Evolutionary conservation across 2,329 filamentous ascomycete species (phyloP), one percentile per base, ranked within the genome.

Genomic region (Talaromyces islandicus): DNA sequence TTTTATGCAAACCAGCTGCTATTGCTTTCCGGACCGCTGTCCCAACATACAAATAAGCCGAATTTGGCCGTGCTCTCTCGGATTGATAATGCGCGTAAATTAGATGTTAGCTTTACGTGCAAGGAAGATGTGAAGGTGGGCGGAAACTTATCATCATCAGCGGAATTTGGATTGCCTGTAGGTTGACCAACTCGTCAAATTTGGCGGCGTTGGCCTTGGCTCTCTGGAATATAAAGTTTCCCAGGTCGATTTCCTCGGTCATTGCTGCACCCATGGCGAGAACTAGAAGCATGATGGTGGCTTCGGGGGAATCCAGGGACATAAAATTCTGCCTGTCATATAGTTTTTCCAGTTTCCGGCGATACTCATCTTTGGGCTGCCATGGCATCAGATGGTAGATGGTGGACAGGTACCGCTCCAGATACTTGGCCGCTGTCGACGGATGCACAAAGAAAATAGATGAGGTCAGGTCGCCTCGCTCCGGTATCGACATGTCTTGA

Each of bases 131-230:
- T 4, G 3, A 38, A 50, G 35, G 64, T 9, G 29, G n/a, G n/a
- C n/a, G n/a, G n/a, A n/a, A n/a, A 75, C 77, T 77, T 76, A 79
- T 79, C 75, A 80, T 78, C 30, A 79, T 67, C 14, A 78, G 63
- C 0, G 76, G 71, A 7, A 78, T 70, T 60, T 80, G 78, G 3
- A 80, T 69, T 1, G 73, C 73, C 56, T 79, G 75, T 14, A 78
- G 63, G 50, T 80, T 80, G 2, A 80, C 77, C 17, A 78, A 72
- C 27, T 80, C 77, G 52, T 80, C 77, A 53, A 76, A 68, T 6
- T 70, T 67, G 6, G 65, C 65, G 12, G 70, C 66, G 0, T 73
- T 73, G 29, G 72, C 70, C 63, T 77, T 79, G 3, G 76, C 76
- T n/a, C 74, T 76, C 29, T 78, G 73, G 24, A 76, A 77, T 27